Conservation (phyloP, 495 filamentous ascomycete genomes). For the Hyaloscypha finlandica region DNA sequence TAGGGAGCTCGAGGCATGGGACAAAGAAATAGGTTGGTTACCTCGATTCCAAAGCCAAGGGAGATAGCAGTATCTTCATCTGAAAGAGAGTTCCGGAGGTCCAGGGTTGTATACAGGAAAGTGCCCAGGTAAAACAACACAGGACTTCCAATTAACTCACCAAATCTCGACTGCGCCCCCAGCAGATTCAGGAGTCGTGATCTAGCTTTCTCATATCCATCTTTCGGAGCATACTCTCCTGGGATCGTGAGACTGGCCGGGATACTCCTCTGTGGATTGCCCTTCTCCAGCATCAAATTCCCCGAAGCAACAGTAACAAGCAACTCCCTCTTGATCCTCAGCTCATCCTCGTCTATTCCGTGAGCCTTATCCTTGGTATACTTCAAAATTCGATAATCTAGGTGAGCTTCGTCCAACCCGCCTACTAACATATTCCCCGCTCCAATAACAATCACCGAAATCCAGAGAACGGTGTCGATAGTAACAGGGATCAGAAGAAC, state of each 20-base stretch:
- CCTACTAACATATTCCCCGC: slow-evolving; percentile 24
- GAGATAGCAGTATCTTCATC: slow-evolving; percentile 42
- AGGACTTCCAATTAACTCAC: slow-evolving; percentile 47
- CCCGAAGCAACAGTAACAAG: slow-evolving; percentile 20
- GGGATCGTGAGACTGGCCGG: slow-evolving; percentile 17
- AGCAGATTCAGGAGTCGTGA: slow-evolving; percentile 21
- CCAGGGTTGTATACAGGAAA: slow-evolving; percentile 46
- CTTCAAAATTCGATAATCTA: slow-evolving; percentile 20
- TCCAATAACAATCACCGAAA: slow-evolving; percentile 18
- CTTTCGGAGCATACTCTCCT: neutral
- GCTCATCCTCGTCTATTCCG: neutral
- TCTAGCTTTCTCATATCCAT: slow-evolving; percentile 12
- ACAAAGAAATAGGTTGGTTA: too few species aligned
- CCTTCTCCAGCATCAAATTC: slow-evolving; percentile 16
- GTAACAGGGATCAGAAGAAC: slow-evolving; percentile 21
- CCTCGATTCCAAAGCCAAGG: slow-evolving; percentile 18
- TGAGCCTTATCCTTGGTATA: slow-evolving; percentile 9
- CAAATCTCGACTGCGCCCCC: slow-evolving; percentile 38
- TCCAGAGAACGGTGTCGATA: slow-evolving; percentile 24
- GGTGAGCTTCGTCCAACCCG: slow-evolving; percentile 18
- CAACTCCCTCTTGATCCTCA: slow-evolving; percentile 17
- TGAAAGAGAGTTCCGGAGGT: slow-evolving; percentile 35
- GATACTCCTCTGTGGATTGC: slow-evolving; percentile 11
- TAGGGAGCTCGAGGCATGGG: too few species aligned
- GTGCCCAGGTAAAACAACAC: slow-evolving; percentile 49